A percentile compares a stretch with the other conserved stretches of the same genome.
These are phyloP conservation scores for Kuraishia molischiana DNA, from an alignment of 805 yeast species.

Conservation along the genomic window DNA sequence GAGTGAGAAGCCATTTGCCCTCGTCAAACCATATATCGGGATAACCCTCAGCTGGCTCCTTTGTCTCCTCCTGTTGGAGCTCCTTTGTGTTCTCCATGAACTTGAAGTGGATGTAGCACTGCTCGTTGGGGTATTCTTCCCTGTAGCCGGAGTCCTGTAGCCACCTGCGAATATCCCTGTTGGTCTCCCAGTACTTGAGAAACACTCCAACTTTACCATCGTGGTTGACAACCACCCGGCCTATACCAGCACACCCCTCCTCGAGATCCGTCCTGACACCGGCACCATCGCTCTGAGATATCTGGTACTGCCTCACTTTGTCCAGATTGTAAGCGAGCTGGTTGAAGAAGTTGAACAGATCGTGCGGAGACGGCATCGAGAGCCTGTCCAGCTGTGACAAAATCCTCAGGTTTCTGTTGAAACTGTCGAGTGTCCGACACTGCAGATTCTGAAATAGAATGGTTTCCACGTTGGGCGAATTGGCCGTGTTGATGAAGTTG, in stretches of 20 bases:
- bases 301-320: constrained; percentile 1
- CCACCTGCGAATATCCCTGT: constrained; percentile 14
- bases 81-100: constrained; percentile 16
- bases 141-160: neutral
- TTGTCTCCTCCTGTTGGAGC: neutral
- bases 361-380: constrained; percentile 18
- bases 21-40: constrained; percentile 14
- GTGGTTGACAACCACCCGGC: constrained; percentile 16
- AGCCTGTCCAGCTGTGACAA: constrained; percentile 20
- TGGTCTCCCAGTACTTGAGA: constrained; percentile 21
- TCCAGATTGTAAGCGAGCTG: constrained; percentile 15
- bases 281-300: neutral
- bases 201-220: constrained; percentile 21
- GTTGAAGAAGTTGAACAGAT: constrained; percentile 21
- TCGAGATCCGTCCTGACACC: constrained; percentile 7
- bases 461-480: constrained; percentile 15
- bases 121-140: neutral
- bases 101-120: constrained; percentile 17
- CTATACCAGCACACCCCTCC: constrained; percentile 15
- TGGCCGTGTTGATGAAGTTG: constrained; percentile 2
- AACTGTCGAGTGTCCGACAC: constrained; percentile 18
- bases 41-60: neutral
- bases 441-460: constrained; percentile 18
- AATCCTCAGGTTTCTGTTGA: constrained; percentile 21
- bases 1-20: constrained; percentile 15